Base-by-base conservation (phyloP, 208 protist genomes). In the Leishmania tropica region DNA sequence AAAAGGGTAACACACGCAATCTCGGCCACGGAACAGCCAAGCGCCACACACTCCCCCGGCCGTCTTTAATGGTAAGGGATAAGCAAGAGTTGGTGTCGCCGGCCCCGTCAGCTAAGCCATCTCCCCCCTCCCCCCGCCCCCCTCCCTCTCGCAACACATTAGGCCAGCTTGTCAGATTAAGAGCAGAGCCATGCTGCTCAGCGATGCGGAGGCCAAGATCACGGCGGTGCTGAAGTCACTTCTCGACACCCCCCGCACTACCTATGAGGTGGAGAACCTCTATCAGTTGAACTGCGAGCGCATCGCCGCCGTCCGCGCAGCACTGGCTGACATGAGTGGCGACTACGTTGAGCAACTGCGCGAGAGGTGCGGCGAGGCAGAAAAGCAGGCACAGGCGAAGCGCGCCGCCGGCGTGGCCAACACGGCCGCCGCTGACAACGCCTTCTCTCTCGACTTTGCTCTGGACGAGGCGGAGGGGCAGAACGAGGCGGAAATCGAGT, bases 201-300 rank as follows among this genome's bases (percentile, higher is more conserved):
- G 74, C 42, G 88, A 90, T 24, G 78, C 87, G 19, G 88, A 93
- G 71, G 51, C 84, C 0, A 71, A 87, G 11, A 35, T 95, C 3
- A 81, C 72, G n/a, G 79, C 42, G 5, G 89, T 92, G 31, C 78
- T 89, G 67, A 85, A 86, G 51, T 91, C 90, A 1, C 80, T 97
- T n/a, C 71, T 76, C 13, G 79, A 81, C 58, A 83, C 77, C 17
- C 87, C 92, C 17, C 89, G 94, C 35, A 96, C 91, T 45, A 70
- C 81, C 15, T 97, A 97, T 78, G 91, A 97, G 74, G 89, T 83
- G 11, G 78, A 93, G 31, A 87, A 88, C 64, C 83, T 85, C 3
- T 85, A 86, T 71, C 82, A 48, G 28, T 45, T 75, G 35, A 94
- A 90, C 78, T 76, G 85, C 47, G 87, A 92, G 76, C 80, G 87